A percentile compares a stretch with the other conserved stretches of the same genome.
Conservation (phyloP, 768 basidiomycete species). For the Suillus plorans region DNA sequence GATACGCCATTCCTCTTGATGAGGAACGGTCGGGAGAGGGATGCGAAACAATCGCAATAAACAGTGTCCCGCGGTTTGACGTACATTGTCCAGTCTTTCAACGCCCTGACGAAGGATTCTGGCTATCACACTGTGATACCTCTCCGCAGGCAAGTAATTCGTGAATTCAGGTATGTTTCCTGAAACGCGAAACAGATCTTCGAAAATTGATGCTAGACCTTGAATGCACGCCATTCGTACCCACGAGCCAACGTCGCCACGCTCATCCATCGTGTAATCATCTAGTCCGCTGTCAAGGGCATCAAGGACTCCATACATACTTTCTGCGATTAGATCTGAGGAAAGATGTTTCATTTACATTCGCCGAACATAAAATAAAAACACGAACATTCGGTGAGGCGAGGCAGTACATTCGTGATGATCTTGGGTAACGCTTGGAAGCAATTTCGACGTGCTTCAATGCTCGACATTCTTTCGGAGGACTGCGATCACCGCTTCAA, state of each 20-base stretch:
- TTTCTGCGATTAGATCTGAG: slow-evolving; percentile 48
- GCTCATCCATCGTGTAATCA: slow-evolving; percentile 92
- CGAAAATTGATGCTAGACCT: slow-evolving; percentile 56
- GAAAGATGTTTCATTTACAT: slow-evolving; percentile 10
- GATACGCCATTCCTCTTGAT: slow-evolving; percentile 51
- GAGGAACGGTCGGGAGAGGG: slow-evolving; percentile 40
- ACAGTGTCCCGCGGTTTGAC: slow-evolving; percentile 73
- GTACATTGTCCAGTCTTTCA: slow-evolving; percentile 88
- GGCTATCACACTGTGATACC: slow-evolving; percentile 56
- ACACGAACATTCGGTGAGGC: slow-evolving; percentile 45
- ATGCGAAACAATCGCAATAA: slow-evolving; percentile 52
- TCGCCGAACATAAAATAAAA: slow-evolving; percentile 13
- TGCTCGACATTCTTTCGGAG: slow-evolving; percentile 38
- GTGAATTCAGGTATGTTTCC: slow-evolving; percentile 43
- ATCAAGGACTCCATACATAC: slow-evolving; percentile 50
- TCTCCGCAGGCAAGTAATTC: slow-evolving; percentile 58
- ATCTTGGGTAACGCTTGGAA: slow-evolving; percentile 47
- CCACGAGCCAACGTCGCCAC: slow-evolving; percentile 98
- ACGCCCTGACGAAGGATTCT: slow-evolving; percentile 86
- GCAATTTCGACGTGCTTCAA: slow-evolving; percentile 63
- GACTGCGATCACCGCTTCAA: slow-evolving; percentile 28
- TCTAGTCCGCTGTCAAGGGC: slow-evolving; percentile 69
- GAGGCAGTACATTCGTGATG: slow-evolving; percentile 42
- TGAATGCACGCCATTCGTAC: slow-evolving; percentile 76
- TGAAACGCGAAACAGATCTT: slow-evolving; percentile 49